Percentiles rank a stretch among this genome's conserved stretches.
Conservation (phyloP, 768 basidiomycete genomes). For the Tricholoma sp. region DNA sequence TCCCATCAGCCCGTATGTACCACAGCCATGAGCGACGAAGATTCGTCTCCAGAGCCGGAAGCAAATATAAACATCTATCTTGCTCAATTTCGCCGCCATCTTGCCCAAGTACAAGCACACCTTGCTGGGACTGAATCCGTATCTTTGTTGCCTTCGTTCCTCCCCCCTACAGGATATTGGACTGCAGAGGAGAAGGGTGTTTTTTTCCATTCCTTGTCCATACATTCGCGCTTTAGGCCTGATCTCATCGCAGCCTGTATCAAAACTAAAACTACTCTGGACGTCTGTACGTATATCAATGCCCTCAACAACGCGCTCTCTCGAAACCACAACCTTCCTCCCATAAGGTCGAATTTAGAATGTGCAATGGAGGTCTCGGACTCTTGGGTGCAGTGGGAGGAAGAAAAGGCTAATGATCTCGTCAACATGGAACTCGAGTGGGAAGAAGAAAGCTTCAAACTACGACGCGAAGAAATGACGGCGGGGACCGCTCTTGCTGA, state of each 20-base stretch:
- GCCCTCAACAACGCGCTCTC: slow-evolving; percentile 38
- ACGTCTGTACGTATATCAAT: slow-evolving; percentile 67
- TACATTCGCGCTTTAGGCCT: slow-evolving; percentile 67
- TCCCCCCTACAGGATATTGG: slow-evolving; percentile 49
- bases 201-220: slow-evolving; percentile 67
- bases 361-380: slow-evolving; percentile 47
- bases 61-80: slow-evolving; percentile 15
- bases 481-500: neutral
- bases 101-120: slow-evolving; percentile 30
- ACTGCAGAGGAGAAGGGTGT: slow-evolving; percentile 58
- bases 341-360: slow-evolving; percentile 21
- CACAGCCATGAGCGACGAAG: slow-evolving; percentile 16
- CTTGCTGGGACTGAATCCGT: slow-evolving; percentile 26
- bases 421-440: slow-evolving; percentile 21
- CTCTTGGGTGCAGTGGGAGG: slow-evolving; percentile 46
- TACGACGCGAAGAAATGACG: slow-evolving; percentile 14
- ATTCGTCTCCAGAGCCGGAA: slow-evolving; percentile 3
- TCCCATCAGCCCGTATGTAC: slow-evolving; percentile 5
- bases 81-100: slow-evolving; percentile 27
- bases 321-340: slow-evolving; percentile 7
- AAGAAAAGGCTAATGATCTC: slow-evolving; percentile 30
- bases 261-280: slow-evolving; percentile 58
- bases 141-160: slow-evolving; percentile 26
- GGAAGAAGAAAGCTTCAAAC: slow-evolving; percentile 17
- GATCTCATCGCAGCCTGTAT: slow-evolving; percentile 71